These are phyloP conservation scores for Aureobasidium melanogenum DNA, from an alignment of 2,329 filamentous ascomycete species.

Conservation along the genomic window DNA sequence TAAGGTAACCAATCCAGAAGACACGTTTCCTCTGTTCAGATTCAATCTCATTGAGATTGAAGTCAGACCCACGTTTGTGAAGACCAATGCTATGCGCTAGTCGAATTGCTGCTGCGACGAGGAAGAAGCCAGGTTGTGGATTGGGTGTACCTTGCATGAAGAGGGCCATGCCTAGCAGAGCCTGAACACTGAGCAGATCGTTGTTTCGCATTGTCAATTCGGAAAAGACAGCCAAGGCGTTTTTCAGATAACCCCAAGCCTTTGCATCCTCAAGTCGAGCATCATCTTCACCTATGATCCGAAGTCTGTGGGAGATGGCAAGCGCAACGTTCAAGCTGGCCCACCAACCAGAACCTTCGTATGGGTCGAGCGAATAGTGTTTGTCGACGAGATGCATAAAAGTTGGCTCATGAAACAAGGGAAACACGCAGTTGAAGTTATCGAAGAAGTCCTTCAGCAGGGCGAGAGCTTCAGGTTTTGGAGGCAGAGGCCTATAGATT, in stretches of 20 bases:
- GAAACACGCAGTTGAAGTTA: conserved; percentile 99
- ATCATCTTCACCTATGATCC: conserved; percentile 91
- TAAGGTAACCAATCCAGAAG: conserved; percentile 68
- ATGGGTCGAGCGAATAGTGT: conserved; percentile 87
- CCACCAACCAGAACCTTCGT: conserved; percentile 97
- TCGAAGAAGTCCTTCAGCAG: conserved; percentile 91
- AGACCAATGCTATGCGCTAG: conserved; percentile 89
- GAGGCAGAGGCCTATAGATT: conserved; percentile 73
- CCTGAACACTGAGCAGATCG: conserved; percentile 89
- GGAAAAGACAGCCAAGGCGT: conserved; percentile 85
- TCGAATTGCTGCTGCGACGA: conserved; percentile 83
- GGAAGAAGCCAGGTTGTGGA: conserved; percentile 84
- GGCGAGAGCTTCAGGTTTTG: conserved; percentile 79
- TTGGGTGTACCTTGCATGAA: conserved; percentile 97
- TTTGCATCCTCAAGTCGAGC: conserved; percentile 87
- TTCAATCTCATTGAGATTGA: conserved; percentile 87
- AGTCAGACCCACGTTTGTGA: conserved; percentile 85
- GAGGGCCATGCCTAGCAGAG: conserved; percentile 81
- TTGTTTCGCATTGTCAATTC: conserved; percentile 95
- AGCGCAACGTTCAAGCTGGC: conserved; percentile 88
- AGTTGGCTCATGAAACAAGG: conserved; percentile 91
- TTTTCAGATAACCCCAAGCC: conserved; percentile 93
- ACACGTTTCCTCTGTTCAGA: conserved; percentile 80
- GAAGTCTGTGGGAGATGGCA: conserved; percentile 84
- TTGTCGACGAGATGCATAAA: conserved; percentile 96